Evolutionary conservation across 306 rosid genomes (phyloP).

Genomic region (Boehmeria nivea): DNA sequence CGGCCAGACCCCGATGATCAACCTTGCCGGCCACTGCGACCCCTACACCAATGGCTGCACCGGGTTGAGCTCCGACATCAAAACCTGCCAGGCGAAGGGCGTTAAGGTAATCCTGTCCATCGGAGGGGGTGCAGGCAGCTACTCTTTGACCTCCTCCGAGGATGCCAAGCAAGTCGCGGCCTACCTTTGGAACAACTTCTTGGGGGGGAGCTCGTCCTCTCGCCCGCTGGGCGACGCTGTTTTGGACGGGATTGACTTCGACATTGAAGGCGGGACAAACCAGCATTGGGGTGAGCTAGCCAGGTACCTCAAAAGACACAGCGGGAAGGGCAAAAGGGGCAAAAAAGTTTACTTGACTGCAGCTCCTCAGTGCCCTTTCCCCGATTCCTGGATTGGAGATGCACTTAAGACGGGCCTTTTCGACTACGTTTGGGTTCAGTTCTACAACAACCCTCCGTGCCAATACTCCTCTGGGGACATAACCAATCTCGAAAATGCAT

Average conservation of each 20-base stretch:
- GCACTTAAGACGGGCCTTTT: conserved; percentile 52
- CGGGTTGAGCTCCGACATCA: conserved; percentile 32
- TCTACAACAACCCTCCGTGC: conserved; percentile 54
- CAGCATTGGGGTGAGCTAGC: conserved; percentile 49
- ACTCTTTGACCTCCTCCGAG: conserved; percentile 45
- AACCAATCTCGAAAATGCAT: conserved; percentile 33
- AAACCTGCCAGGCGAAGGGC: conserved; percentile 36
- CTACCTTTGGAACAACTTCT: conserved; percentile 54
- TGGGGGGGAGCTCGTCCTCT: conserved; percentile 44
- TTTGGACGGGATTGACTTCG: conserved; percentile 60
- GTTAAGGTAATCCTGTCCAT: conserved; percentile 49
- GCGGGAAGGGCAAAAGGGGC: conserved; percentile 28
- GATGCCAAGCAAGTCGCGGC: conserved; percentile 40
- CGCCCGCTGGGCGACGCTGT: conserved; percentile 51
- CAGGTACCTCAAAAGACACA: conserved; percentile 30
- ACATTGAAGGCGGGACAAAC: conserved; percentile 54
- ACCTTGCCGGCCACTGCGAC: conserved; percentile 48
- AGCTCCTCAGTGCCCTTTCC: conserved; percentile 59
- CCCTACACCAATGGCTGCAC: conserved; percentile 38
- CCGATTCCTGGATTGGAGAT: conserved; percentile 48
- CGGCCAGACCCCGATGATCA: conserved; percentile 37
- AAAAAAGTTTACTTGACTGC: conserved; percentile 50
- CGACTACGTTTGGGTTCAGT: conserved; percentile 61
- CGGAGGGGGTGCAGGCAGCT: conserved; percentile 51
- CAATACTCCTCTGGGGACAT: conserved; percentile 42